These are phyloP conservation scores for Salix arbutifolia DNA, from an alignment of 345 rosid genomes.

Conservation along the genomic window DNA sequence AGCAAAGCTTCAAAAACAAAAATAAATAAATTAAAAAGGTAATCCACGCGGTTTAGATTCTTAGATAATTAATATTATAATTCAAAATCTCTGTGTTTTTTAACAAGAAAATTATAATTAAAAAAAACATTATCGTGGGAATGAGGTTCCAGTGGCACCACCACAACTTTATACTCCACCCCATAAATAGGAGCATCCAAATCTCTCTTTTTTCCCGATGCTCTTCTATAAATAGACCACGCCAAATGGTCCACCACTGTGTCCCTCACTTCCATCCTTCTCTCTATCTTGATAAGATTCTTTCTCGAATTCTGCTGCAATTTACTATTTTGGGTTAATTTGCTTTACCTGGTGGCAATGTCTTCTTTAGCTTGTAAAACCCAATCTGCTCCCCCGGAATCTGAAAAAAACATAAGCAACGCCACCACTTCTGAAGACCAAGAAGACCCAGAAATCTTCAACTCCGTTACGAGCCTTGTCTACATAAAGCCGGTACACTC, in stretches of 20 bases:
- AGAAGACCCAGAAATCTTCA: constrained; percentile 15
- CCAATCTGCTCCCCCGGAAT: constrained; percentile 1
- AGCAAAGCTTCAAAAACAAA: too few relatives aligned
- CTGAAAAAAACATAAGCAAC: not conserved
- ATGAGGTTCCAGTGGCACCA: not conserved
- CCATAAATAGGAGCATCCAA: not conserved
- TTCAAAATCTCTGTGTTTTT: too few relatives aligned
- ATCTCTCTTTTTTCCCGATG: too few relatives aligned
- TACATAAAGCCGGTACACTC: constrained; percentile 28
- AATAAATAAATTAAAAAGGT: too few relatives aligned
- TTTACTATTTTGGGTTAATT: too few relatives aligned
- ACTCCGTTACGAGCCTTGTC: constrained; percentile 27
- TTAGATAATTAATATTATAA: too few relatives aligned
- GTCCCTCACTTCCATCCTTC: not conserved
- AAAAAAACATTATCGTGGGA: not conserved
- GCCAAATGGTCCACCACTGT: not conserved
- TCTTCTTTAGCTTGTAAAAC: constrained; percentile 6
- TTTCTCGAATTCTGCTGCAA: not conserved
- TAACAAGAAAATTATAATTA: too few relatives aligned
- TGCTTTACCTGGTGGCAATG: not conserved
- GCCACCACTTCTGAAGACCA: constrained; percentile 1
- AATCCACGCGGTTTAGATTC: too few relatives aligned
- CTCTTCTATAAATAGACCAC: not conserved
- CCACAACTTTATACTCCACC: not conserved
- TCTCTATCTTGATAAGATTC: not conserved